A percentile compares a stretch with the other conserved stretches of the same genome.
Conservation (phyloP, 2,329 filamentous ascomycete genomes). For the Alternaria panax region DNA sequence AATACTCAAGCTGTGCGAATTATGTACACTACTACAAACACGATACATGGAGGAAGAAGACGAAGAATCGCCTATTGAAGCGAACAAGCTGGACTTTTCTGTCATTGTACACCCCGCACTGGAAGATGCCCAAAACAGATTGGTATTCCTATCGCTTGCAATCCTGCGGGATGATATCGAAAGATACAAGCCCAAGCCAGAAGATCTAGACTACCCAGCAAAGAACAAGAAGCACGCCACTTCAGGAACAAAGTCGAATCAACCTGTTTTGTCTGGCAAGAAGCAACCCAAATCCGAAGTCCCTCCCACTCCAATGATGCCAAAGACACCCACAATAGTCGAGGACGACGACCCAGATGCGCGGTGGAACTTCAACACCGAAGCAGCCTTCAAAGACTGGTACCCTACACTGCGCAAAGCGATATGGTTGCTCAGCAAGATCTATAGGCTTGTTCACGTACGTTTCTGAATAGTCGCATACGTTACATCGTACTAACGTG, state of each 20-base stretch:
- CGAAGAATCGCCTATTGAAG: conserved; percentile 58
- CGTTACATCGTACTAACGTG: background rate
- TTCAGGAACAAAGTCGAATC: conserved; percentile 51
- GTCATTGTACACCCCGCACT: conserved; percentile 68
- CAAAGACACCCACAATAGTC: conserved; percentile 59
- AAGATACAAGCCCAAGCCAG: conserved; percentile 68
- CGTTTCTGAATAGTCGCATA: conserved; percentile 14
- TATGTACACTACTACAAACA: conserved; percentile 71
- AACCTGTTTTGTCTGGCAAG: conserved; percentile 62
- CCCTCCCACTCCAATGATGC: conserved; percentile 48
- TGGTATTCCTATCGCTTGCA: conserved; percentile 70
- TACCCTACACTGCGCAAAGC: conserved; percentile 73
- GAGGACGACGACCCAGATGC: conserved; percentile 60
- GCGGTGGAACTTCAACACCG: conserved; percentile 63
- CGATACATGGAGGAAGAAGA: conserved; percentile 66
- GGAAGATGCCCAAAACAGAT: conserved; percentile 71
- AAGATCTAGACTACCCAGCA: conserved; percentile 70
- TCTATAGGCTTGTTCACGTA: conserved; percentile 74
- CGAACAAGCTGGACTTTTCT: conserved; percentile 67
- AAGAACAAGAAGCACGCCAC: conserved; percentile 56
- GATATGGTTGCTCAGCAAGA: conserved; percentile 72
- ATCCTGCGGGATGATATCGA: conserved; percentile 72
- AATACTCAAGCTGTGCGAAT: conserved; percentile 70
- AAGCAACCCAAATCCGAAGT: conserved; percentile 54
- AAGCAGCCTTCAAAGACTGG: conserved; percentile 66